Conservation (phyloP, 1,284 basidiomycete species). For the Malassezia pachydermatis region DNA sequence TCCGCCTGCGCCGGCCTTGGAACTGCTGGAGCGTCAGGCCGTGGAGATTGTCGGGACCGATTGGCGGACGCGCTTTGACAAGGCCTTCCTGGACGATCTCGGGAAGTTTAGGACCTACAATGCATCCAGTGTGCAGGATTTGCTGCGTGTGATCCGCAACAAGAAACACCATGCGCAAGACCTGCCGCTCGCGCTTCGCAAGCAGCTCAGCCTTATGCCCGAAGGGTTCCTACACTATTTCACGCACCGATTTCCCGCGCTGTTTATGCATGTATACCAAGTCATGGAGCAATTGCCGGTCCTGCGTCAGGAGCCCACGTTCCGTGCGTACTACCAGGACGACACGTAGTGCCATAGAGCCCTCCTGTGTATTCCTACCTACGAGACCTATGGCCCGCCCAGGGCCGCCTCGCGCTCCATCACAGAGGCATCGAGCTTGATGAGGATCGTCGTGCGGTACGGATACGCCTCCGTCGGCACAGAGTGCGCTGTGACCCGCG, state of each 20-base stretch:
- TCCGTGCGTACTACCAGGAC: conserved; percentile 26
- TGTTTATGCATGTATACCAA: conserved; percentile 82
- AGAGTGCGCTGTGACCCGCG: conserved; percentile 88
- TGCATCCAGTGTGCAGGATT: conserved; percentile 74
- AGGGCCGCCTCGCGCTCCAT: conserved; percentile 43
- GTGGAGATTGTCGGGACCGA: conserved; percentile 53
- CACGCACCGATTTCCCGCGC: conserved; percentile 73
- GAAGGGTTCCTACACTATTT: conserved; percentile 87
- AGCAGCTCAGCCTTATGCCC: conserved; percentile 76
- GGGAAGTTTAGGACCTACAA: conserved; percentile 95
- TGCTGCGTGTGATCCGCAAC: conserved; percentile 82
- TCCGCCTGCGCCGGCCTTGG: conserved; percentile 66
- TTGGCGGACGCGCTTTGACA: conserved; percentile 79
- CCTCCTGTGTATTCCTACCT: too few relatives aligned
- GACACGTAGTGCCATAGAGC: conserved; percentile 6
- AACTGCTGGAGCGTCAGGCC: conserved; percentile 59
- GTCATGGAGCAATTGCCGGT: conserved; percentile 56
- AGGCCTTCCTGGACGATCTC: conserved; percentile 78
- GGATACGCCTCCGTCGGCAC: conserved; percentile 73
- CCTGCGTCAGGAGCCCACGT: conserved; percentile 32
- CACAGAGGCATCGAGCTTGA: conserved; percentile 39
- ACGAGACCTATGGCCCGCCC: conserved; percentile 15
- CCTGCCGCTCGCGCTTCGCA: conserved; percentile 75
- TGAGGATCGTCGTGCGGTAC: conserved; percentile 50
- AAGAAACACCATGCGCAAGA: conserved; percentile 99